Percentiles rank a stretch among this genome's conserved stretches.
phyloP scores from a whole-genome alignment of 768 basidiomycete genomes.

The Mrakia hoshinonis region DNA sequence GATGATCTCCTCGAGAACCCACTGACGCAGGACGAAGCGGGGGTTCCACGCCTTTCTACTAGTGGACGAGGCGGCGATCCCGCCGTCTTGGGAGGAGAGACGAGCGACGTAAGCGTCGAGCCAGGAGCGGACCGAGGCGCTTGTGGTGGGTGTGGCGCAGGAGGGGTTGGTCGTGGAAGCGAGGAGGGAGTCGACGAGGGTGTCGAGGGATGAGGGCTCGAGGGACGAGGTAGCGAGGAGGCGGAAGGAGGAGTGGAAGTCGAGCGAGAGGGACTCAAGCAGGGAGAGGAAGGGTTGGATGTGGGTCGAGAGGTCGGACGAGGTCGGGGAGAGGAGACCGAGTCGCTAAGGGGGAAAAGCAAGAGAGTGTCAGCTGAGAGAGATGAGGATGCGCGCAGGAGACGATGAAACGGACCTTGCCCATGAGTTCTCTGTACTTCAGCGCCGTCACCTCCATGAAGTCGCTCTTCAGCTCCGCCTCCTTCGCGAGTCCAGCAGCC shows the following conservation, averaged over 20 bases:
- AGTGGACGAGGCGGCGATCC: conserved; percentile 28
- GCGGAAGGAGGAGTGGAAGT: conserved; percentile 82
- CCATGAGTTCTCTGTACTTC: conserved; percentile 56
- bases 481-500: conserved; percentile 49
- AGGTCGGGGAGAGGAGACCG: conserved; percentile 54
- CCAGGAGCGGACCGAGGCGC: conserved; percentile 9
- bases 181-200: conserved; percentile 33
- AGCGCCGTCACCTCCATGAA: conserved; percentile 53
- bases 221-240: conserved; percentile 53
- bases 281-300: conserved; percentile 64
- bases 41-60: conserved; percentile 54
- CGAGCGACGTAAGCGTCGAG: conserved; percentile 55
- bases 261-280: conserved; percentile 64
- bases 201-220: conserved; percentile 18
- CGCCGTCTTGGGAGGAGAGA: conserved; percentile 53
- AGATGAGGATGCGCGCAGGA: neutral
- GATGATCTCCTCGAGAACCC: conserved; percentile 92
- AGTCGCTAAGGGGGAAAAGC: conserved; percentile 51
- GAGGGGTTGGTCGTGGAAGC: conserved; percentile 27
- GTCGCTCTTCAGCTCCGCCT: conserved; percentile 55
- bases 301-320: conserved; percentile 54
- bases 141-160: conserved; percentile 33
- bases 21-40: conserved; percentile 84
- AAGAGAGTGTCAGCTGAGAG: neutral
- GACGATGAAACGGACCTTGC: conserved; percentile 26